Evolutionary conservation across 1,139 yeast species (phyloP), one percentile per base, ranked within the genome.

Genomic region (Meyerozyma carpophila): DNA sequence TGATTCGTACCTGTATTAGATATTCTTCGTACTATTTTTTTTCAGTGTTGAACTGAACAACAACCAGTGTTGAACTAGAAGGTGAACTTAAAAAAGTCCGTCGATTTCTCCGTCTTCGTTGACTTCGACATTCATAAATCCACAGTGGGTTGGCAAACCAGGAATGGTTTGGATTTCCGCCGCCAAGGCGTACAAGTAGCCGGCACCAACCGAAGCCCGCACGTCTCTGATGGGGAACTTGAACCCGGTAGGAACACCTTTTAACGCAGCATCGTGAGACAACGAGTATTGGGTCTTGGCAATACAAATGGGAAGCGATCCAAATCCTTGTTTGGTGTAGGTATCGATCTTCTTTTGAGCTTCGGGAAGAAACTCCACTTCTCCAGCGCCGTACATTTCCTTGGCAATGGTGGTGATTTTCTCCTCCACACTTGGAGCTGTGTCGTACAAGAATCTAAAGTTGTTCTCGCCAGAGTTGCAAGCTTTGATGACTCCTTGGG

Each of bases 91-190:
- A 56, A 84, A 84, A 54, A 85, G 71, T 16, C 94, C 94, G 57
- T 84, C 91, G 48, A 85, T 84, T 54, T 84, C 84, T 42, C 91
- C 93, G 39, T 84, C 80, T 36, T 83, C 88, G 59, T 81, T 77
- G 37, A 85, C 86, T 63, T 85, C 93, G 43, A 85, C 91, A 55
- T 84, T 83, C 91, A 85, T 84, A 66, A 81, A 85, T 32, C 93
- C 93, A 47, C 88, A 84, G 62, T 83, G 85, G 10, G 93, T 84
- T 47, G 93, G 84, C 57, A 85, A 73, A 45, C 94, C 93, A 37
- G 94, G 94, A 57, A 85, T 85, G 28, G 94, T 85, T 80, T 81
- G 84, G 52, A 85, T 85, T 61, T 85, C 89, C 41, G 88, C 91
- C 21, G 93, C 91, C 54, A 85, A 70, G 1, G 93, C 94, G 58